phyloP scores from a whole-genome alignment of 2,329 filamentous ascomycete species.

The Ophiocordyceps unilateralis region DNA sequence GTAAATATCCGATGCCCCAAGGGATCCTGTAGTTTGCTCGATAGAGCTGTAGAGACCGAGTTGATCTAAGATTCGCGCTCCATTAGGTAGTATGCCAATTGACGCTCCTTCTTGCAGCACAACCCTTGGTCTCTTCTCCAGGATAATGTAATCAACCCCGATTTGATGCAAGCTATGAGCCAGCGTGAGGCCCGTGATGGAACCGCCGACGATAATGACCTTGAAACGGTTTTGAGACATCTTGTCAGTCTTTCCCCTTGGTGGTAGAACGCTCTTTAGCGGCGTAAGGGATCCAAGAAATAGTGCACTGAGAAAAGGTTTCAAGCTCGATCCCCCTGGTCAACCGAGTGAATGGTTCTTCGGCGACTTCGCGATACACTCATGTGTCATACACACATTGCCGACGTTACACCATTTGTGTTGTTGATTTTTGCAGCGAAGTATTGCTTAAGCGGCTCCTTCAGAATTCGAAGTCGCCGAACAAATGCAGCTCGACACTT shows the following conservation, averaged over 20 bases:
- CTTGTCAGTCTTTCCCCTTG: background rate
- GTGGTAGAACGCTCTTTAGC: too few relatives aligned
- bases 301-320: too few relatives aligned
- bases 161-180: conserved; percentile 22
- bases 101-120: conserved; percentile 28
- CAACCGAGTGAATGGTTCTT: too few relatives aligned
- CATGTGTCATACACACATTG: too few relatives aligned
- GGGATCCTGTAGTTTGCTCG: conserved; percentile 2
- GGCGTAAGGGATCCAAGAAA: too few relatives aligned
- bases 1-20: background rate
- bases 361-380: too few relatives aligned
- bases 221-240: conserved; percentile 1
- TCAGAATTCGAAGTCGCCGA: too few relatives aligned
- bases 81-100: conserved; percentile 26
- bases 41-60: conserved; percentile 15
- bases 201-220: conserved; percentile 26
- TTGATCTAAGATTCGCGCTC: conserved; percentile 29
- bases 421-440: too few relatives aligned
- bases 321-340: too few relatives aligned
- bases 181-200: conserved; percentile 22
- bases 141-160: conserved; percentile 28
- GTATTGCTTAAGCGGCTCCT: too few relatives aligned
- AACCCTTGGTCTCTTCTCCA: conserved; percentile 25
- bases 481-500: too few relatives aligned
- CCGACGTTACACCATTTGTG: too few relatives aligned